Percentiles rank a stretch among this genome's conserved stretches.
These are phyloP conservation scores for Termitomyces titanicus DNA, from an alignment of 768 basidiomycete species.

Conservation along the genomic window DNA sequence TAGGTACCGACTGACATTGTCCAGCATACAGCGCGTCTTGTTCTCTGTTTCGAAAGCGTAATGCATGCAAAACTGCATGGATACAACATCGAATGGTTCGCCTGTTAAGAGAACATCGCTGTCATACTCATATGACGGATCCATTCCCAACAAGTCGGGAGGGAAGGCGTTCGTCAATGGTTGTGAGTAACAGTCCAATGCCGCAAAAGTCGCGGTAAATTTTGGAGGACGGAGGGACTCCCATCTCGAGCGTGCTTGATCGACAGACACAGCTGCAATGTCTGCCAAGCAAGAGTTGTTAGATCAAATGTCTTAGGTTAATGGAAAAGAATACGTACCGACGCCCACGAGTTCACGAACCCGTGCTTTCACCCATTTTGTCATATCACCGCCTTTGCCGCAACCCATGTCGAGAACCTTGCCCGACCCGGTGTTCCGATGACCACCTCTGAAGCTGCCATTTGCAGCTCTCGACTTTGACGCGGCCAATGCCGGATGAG, in stretches of 20 bases:
- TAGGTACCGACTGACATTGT: conserved; percentile 81
- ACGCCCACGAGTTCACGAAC: conserved; percentile 78
- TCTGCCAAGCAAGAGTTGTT: conserved; percentile 42
- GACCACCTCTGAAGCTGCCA: conserved; percentile 19
- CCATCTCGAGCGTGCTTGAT: conserved; percentile 83
- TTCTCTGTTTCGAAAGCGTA: conserved; percentile 93
- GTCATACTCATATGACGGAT: conserved; percentile 16
- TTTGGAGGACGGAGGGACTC: conserved; percentile 42
- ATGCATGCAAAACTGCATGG: conserved; percentile 99
- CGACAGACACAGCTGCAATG: conserved; percentile 83
- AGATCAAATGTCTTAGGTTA: conserved; percentile 3
- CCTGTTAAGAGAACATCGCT: conserved; percentile 11
- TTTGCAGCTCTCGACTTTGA: conserved; percentile 25
- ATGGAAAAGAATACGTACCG: conserved; percentile 42
- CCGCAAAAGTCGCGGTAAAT: conserved; percentile 79
- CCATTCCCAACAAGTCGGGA: conserved; percentile 44
- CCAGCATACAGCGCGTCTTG: conserved; percentile 89
- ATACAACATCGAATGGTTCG: conserved; percentile 87
- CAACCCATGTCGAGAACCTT: conserved; percentile 96
- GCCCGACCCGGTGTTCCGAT: conserved; percentile 40
- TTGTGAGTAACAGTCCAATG: conserved; percentile 85
- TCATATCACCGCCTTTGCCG: conserved; percentile 98
- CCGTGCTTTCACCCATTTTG: conserved; percentile 89
- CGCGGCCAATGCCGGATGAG: conserved; percentile 58
- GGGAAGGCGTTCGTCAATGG: conserved; percentile 69